Percentiles rank a stretch among this genome's conserved stretches.
Evolutionary conservation across 2,329 filamentous ascomycete genomes (phyloP).

Genomic region (Pleoardoris graminearum): DNA sequence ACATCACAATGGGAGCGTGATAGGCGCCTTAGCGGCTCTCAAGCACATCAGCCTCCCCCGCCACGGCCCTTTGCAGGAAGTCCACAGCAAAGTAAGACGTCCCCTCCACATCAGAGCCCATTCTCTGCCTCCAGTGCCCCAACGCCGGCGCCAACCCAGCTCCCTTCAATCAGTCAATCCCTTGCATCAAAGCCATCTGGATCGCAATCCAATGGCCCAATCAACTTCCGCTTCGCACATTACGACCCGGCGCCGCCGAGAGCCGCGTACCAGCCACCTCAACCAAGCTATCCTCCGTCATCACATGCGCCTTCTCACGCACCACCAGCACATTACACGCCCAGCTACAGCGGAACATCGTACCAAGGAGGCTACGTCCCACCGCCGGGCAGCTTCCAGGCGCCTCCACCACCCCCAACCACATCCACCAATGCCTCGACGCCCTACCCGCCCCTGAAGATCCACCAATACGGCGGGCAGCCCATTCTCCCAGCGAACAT

Average conservation of each 20-base stretch:
- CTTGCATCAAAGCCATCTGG: conserved; percentile 38
- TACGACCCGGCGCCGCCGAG: conserved; percentile 39
- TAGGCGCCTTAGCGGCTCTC: conserved; percentile 34
- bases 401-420: conserved; percentile 32
- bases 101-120: conserved; percentile 36
- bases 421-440: conserved; percentile 9
- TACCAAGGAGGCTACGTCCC: conserved; percentile 39
- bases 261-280: conserved; percentile 25
- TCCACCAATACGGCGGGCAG: conserved; percentile 46
- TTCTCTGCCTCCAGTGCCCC: conserved; percentile 29
- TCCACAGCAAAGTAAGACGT: conserved; percentile 25
- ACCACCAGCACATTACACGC: conserved; percentile 50
- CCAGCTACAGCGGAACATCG: conserved; percentile 23
- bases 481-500: conserved; percentile 46
- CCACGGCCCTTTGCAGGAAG: conserved; percentile 29
- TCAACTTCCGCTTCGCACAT: conserved; percentile 43
- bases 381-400: conserved; percentile 39
- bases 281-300: conserved; percentile 22
- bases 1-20: conserved; percentile 31
- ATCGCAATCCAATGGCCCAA: conserved; percentile 27
- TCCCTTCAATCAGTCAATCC: conserved; percentile 18
- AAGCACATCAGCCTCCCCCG: conserved; percentile 26
- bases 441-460: conserved; percentile 39
- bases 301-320: conserved; percentile 19
- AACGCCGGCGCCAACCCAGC: conserved; percentile 3